These are phyloP conservation scores for Claviceps sp. DNA, from an alignment of 2,329 filamentous ascomycete species.

Conservation along the genomic window DNA sequence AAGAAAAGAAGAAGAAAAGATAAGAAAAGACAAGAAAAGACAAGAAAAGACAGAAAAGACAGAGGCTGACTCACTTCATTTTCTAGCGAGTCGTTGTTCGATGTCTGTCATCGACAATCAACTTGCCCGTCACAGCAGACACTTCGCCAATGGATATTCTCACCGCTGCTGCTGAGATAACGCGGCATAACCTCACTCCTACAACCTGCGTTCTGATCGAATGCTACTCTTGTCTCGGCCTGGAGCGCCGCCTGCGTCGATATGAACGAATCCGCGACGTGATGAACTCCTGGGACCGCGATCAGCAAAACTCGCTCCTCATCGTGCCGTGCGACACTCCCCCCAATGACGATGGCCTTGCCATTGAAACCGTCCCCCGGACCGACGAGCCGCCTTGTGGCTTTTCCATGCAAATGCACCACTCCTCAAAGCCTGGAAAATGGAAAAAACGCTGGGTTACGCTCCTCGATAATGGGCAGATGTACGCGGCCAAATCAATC, in stretches of 20 bases:
- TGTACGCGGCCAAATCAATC: constrained; percentile 55
- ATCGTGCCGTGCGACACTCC: constrained; percentile 47
- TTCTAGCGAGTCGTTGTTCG: constrained; percentile 54
- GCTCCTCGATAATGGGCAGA: constrained; percentile 60
- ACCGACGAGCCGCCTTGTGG: constrained; percentile 47
- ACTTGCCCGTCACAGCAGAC: constrained; percentile 57
- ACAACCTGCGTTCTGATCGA: constrained; percentile 62
- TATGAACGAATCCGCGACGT: constrained; percentile 82
- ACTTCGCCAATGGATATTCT: constrained; percentile 67
- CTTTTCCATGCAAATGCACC: constrained; percentile 58
- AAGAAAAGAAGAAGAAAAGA: no score
- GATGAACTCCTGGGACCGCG: constrained; percentile 84
- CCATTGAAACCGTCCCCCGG: constrained; percentile 48
- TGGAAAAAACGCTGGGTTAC: constrained; percentile 81
- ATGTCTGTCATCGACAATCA: constrained; percentile 55
- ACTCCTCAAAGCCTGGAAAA: constrained; percentile 69
- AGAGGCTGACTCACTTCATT: neutral
- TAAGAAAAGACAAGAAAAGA: no score
- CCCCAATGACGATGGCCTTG: constrained; percentile 47
- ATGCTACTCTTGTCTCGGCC: constrained; percentile 57
- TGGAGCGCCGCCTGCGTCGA: constrained; percentile 69
- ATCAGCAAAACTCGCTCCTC: constrained; percentile 61
- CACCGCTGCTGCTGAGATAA: constrained; percentile 46
- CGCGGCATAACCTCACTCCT: constrained; percentile 51
- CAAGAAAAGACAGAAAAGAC: neutral